Evolutionary conservation across 2,329 filamentous ascomycete species (phyloP).

Genomic region (Immersiporthe knoxdaviesiana): DNA sequence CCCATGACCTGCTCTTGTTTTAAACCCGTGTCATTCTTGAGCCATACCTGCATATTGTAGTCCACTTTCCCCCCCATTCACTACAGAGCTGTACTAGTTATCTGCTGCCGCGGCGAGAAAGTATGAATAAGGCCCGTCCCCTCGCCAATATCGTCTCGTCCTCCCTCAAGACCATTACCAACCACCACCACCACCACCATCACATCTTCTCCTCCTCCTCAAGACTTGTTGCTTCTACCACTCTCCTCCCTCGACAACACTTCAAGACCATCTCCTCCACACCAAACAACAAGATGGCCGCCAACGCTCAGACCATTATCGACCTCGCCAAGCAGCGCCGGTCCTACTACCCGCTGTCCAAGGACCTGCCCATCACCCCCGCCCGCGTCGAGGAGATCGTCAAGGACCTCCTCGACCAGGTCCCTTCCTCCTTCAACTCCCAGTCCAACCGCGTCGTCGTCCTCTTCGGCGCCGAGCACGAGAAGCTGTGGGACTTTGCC

Average conservation of each 20-base stretch:
- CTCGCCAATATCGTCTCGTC: conserved; percentile 12
- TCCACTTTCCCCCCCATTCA: not conserved
- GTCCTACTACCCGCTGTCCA: conserved; percentile 69
- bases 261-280: conserved; percentile 33
- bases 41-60: too few species aligned
- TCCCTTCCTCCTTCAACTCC: conserved; percentile 86
- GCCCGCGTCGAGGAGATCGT: conserved; percentile 67
- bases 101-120: conserved; percentile 1
- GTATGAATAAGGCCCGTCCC: conserved; percentile 27
- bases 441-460: conserved; percentile 80
- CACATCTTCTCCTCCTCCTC: not conserved
- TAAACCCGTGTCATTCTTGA: not conserved
- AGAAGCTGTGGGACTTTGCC: conserved; percentile 82
- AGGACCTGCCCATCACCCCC: conserved; percentile 62
- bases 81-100: not conserved
- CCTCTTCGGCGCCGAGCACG: conserved; percentile 80
- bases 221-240: conserved; percentile 22
- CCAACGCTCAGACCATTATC: conserved; percentile 57
- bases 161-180: conserved; percentile 18
- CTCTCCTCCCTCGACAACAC: conserved; percentile 11
- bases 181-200: too few species aligned
- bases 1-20: not conserved
- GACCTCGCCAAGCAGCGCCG: conserved; percentile 70
- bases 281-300: conserved; percentile 47
- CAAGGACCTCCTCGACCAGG: conserved; percentile 65